These are phyloP conservation scores for Paecilomyces formosus DNA, from an alignment of 2,329 filamentous ascomycete genomes.

Conservation along the genomic window DNA sequence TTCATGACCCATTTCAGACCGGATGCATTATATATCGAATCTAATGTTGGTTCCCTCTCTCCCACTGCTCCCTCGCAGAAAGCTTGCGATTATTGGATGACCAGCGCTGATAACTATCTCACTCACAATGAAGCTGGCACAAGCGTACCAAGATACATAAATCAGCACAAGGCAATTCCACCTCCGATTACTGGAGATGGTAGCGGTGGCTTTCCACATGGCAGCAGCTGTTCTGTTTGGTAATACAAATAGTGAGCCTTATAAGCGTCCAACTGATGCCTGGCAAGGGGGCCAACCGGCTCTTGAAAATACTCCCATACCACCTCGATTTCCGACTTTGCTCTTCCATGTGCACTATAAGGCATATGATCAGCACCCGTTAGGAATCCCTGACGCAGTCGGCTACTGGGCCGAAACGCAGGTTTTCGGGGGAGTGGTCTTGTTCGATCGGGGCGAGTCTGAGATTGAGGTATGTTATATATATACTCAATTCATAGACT, in stretches of 20 bases:
- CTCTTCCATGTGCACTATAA: neutral
- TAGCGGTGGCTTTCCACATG: neutral
- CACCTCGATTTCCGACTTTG: neutral
- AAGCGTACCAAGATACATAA: neutral
- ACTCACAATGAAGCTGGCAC: neutral
- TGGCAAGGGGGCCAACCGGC: neutral
- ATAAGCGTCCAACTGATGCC: neutral
- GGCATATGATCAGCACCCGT: neutral
- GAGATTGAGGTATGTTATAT: conserved; percentile 1
- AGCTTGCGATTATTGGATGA: too few relatives aligned
- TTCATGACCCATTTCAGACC: neutral
- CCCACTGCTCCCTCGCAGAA: too few relatives aligned
- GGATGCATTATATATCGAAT: neutral
- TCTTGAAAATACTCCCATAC: neutral
- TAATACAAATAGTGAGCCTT: neutral
- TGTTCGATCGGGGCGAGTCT: conserved; percentile 3
- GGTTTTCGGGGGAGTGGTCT: conserved; percentile 3
- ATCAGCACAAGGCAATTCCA: neutral
- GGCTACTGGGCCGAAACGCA: conserved; percentile 4
- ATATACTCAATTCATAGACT: neutral
- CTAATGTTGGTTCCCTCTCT: neutral
- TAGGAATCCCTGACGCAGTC: conserved; percentile 3
- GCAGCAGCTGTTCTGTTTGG: neutral
- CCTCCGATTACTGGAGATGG: neutral
- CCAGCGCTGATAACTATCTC: neutral